Evolutionary conservation across 164 flowering plant species (phyloP).

Genomic region (Buxus sempervirens): DNA sequence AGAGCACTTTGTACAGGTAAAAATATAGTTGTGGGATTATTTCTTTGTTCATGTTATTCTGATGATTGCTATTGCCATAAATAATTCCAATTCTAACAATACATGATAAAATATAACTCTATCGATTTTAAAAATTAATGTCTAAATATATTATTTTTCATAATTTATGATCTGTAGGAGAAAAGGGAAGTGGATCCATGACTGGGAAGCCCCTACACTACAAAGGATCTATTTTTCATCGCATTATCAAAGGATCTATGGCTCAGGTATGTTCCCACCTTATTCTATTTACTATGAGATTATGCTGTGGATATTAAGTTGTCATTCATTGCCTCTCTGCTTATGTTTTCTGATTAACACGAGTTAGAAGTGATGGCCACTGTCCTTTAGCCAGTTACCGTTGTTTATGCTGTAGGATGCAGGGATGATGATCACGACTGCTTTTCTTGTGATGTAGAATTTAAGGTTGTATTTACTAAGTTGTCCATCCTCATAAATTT

Average conservation of each 20-base stretch:
- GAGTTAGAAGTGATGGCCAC: conserved; percentile 44
- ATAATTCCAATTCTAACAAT: too few relatives aligned
- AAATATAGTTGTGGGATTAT: background rate
- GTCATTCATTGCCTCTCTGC: conserved; percentile 15
- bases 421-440: conserved; percentile 90
- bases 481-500: conserved; percentile 48
- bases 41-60: too few relatives aligned
- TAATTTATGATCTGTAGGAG: conserved; percentile 45
- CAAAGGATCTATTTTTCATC: conserved; percentile 89
- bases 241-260: conserved; percentile 72
- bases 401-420: conserved; percentile 93
- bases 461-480: conserved; percentile 81
- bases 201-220: conserved; percentile 78
- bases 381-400: conserved; percentile 65
- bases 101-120: too few relatives aligned
- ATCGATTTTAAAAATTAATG: too few relatives aligned
- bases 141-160: too few relatives aligned
- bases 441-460: conserved; percentile 86
- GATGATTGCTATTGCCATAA: background rate
- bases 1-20: conserved; percentile 99
- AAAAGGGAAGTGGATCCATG: conserved; percentile 67
- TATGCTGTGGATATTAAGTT: conserved; percentile 2
- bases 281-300: background rate
- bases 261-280: conserved; percentile 67
- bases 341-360: conserved; percentile 32